A percentile compares a stretch with the other conserved stretches of the same genome.
phyloP scores from a whole-genome alignment of 2,329 filamentous ascomycete species.

The Trichophyton benhamiae region DNA sequence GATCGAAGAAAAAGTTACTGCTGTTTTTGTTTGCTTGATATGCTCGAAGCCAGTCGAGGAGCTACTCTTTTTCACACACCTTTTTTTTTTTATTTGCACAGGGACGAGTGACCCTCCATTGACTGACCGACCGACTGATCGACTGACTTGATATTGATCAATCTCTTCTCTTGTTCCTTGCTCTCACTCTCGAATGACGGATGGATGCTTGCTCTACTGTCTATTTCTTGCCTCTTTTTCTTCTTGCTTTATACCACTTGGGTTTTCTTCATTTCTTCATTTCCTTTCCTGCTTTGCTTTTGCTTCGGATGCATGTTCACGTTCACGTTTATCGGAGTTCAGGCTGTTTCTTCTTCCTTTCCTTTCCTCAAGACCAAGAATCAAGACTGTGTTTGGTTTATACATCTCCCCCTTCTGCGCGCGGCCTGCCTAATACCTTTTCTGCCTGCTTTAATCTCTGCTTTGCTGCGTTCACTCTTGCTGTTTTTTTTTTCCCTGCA shows the following conservation, averaged over 20 bases:
- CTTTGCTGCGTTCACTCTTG: neutral
- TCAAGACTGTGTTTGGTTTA: neutral
- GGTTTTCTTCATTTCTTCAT: neutral
- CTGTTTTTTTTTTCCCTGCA: neutral
- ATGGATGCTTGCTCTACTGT: neutral
- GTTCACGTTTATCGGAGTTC: neutral
- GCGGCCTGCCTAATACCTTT: neutral
- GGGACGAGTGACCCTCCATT: no score
- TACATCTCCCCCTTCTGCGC: neutral
- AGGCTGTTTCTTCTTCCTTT: neutral
- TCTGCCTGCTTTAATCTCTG: neutral
- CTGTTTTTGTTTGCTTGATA: neutral
- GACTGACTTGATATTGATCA: neutral
- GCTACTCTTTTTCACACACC: no score
- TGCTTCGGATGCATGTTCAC: neutral
- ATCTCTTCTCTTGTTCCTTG: neutral
- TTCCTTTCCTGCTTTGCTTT: neutral
- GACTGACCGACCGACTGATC: neutral
- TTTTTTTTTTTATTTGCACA: no score
- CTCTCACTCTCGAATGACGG: neutral
- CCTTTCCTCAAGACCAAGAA: neutral
- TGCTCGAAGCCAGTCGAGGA: conserved; percentile 1
- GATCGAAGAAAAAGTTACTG: neutral
- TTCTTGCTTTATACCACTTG: neutral
- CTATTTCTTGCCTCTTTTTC: neutral